Evolutionary conservation across 1,284 basidiomycete species (phyloP).

Genomic region (Bondarzewia mesenterica): DNA sequence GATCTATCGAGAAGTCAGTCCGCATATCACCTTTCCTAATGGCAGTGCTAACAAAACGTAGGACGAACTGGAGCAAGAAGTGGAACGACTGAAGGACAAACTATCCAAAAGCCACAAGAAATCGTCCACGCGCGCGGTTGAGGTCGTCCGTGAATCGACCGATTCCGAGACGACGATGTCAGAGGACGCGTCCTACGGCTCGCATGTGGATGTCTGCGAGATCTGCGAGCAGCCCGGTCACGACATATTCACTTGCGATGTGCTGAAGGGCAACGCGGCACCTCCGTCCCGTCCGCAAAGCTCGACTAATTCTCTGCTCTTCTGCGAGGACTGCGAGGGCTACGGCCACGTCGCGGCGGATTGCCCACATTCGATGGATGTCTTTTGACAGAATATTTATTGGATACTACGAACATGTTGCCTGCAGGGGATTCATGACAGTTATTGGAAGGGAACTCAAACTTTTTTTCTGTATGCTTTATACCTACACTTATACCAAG

Average conservation of each 20-base stretch:
- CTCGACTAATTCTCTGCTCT: constrained; percentile 28
- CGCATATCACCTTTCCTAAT: constrained; percentile 5
- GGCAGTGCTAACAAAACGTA: constrained; percentile 18
- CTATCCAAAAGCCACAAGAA: constrained; percentile 50
- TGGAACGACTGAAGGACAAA: constrained; percentile 70
- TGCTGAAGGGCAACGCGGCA: constrained; percentile 37
- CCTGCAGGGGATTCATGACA: too few relatives aligned
- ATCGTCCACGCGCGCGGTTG: constrained; percentile 41
- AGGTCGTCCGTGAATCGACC: constrained; percentile 24
- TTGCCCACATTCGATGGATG: constrained; percentile 74
- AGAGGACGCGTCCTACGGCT: constrained; percentile 10
- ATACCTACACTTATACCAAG: not conserved
- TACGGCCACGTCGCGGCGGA: constrained; percentile 61
- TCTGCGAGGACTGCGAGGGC: constrained; percentile 73
- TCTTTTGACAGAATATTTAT: constrained; percentile 41
- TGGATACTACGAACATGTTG: not conserved
- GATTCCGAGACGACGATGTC: constrained; percentile 11
- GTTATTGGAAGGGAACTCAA: too few relatives aligned
- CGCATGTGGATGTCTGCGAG: constrained; percentile 52
- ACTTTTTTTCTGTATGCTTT: too few relatives aligned
- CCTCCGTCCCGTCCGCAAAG: constrained; percentile 7
- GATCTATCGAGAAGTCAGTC: constrained; percentile 79
- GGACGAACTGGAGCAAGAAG: constrained; percentile 86
- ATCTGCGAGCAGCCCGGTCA: constrained; percentile 79
- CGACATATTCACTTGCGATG: constrained; percentile 73